Conservation (phyloP, 2,329 filamentous ascomycete species). For the Aspergillaceae sp. region DNA sequence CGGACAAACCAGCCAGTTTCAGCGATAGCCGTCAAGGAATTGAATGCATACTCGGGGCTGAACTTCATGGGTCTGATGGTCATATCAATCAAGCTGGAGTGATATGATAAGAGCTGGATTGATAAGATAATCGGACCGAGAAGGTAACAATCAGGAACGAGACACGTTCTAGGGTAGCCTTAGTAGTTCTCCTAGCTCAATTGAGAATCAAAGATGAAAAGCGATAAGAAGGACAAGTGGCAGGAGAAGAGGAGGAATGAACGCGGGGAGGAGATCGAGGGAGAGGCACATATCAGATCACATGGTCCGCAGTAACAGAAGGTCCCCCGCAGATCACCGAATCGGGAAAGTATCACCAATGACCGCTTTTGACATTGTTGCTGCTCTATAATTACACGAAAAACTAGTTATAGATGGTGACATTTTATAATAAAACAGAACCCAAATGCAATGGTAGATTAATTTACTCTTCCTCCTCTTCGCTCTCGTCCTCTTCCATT, state of each 20-base stretch:
- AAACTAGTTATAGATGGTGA: no score
- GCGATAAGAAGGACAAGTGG: not conserved
- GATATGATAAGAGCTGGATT: constrained; percentile 8
- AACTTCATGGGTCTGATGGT: constrained; percentile 35
- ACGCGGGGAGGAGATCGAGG: not conserved
- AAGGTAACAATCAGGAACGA: constrained; percentile 1
- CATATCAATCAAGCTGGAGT: constrained; percentile 21
- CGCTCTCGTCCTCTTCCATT: constrained; percentile 88
- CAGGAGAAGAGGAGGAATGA: not conserved
- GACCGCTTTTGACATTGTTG: no score
- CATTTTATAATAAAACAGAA: not conserved
- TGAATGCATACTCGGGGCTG: constrained; percentile 30
- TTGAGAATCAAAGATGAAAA: not conserved
- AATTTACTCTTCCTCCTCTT: constrained; percentile 58
- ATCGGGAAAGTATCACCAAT: no score
- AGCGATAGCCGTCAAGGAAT: not conserved
- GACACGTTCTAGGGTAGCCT: not conserved
- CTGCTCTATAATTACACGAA: no score
- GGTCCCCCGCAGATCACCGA: no score
- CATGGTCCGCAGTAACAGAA: no score
- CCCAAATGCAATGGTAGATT: not conserved
- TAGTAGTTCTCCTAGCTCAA: no score
- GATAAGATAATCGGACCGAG: constrained; percentile 7
- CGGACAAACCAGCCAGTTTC: not conserved
- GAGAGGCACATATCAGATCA: no score